Percentiles rank a stretch among this genome's conserved stretches.
phyloP scores from a whole-genome alignment of 179 eudicot species.

The Silene vulgaris region DNA sequence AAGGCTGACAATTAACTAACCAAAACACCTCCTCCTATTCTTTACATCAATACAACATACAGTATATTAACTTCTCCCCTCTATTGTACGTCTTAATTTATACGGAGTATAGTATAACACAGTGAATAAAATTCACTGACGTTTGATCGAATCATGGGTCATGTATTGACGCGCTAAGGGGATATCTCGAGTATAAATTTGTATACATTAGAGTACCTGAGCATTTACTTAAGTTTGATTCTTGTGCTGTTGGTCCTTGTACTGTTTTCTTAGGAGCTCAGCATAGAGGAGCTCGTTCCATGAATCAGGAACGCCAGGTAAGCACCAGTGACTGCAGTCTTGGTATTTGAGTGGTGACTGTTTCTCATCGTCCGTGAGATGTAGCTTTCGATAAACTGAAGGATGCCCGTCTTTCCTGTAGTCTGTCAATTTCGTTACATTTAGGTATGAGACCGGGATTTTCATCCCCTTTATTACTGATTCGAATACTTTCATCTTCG shows the following conservation, averaged over 20 bases:
- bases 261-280: constrained; percentile 51
- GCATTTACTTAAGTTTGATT: constrained; percentile 21
- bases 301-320: constrained; percentile 89
- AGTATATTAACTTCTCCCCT: not conserved
- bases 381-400: constrained; percentile 61
- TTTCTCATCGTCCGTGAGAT: constrained; percentile 41
- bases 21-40: not conserved
- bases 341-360: constrained; percentile 52
- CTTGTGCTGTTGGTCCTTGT: constrained; percentile 30
- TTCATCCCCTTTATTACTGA: constrained; percentile 60
- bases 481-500: constrained; percentile 64
- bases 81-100: not conserved
- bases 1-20: not conserved
- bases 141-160: not conserved
- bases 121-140: not conserved
- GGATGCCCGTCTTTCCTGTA: constrained; percentile 89
- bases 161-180: not conserved
- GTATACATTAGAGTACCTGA: constrained; percentile 11
- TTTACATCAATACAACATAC: not conserved
- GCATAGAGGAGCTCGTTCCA: constrained; percentile 93
- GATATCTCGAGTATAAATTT: not conserved
- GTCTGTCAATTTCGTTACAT: constrained; percentile 71
- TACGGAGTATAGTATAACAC: not conserved
- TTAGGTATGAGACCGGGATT: constrained; percentile 61
- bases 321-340: constrained; percentile 99